Evolutionary conservation across 352 stramenopile genomes (phyloP), one percentile per base, ranked within the genome.

Genomic region (Globisporangium nodosum): DNA sequence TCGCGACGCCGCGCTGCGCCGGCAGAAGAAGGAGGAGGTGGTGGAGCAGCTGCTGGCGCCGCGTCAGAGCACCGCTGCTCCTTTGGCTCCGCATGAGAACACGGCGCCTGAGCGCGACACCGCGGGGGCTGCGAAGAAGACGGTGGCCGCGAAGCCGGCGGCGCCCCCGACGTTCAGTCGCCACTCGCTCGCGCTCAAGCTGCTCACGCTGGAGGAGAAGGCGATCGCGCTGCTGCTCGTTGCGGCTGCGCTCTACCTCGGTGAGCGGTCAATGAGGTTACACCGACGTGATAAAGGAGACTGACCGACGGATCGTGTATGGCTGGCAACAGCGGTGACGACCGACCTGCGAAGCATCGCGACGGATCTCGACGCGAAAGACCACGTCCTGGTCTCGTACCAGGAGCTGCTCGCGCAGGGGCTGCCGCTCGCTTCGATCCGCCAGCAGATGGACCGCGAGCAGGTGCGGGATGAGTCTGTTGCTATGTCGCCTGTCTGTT

Each of bases 401-500:
- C 66, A 87, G 31, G 70, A 89, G 48, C 65, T 92, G 6, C 52
- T 90, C 40, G 52, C 66, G 4, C 78, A 82, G 35, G 83, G 83
- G 3, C 71, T 88, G 16, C 66, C 83, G 13, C 58, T 92, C 31
- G 71, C 84, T 3, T 73, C 77, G 5, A 86, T 92, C 46, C 71
- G 77, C 40, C 78, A 90, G 58, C 83, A 85, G 46, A 73, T 90
- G 42, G 76, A 89, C 50, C 78, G 80, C 8, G 78, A 90, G 39
- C 76, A 90, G 24, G 77, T 89, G 63, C 50, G 61, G 21, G 40
- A 48, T 40, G 31, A 33, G 3, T 48, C 60, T 9, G 1, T 37
- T 56, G 31, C 8, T 37, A 43, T 20, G 4, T 40, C 52, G n/a
- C 15, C 18, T 54, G 16, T 11, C 3, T 54, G 16, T 11, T 11